Evolutionary conservation across 352 stramenopile genomes (phyloP), one percentile per base, ranked within the genome.

Genomic region (Globisporangium ultimum): DNA sequence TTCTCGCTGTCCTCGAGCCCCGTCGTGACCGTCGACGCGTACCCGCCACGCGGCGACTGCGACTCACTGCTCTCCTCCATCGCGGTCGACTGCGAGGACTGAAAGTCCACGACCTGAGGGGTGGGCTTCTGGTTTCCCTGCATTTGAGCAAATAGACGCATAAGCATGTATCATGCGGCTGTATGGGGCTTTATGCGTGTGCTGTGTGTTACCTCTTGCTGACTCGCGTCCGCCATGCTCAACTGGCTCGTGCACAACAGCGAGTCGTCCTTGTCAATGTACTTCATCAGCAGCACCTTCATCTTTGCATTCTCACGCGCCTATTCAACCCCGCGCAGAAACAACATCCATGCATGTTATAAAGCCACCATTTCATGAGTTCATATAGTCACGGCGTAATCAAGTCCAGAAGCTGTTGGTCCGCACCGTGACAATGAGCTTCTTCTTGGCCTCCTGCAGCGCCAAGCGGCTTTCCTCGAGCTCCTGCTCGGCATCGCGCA

Each of bases 301-400:
- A 93, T 91, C 68, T 91, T 91, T 53, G 85, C 85, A 59, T 93
- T 93, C 60, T 95, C 85, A 20, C 83, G 71, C 18, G 84, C 84
- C 79, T 91, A 36, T 10, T 36, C 28, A 36, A 36, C n/a, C 24
- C 5, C 24, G 24, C 5, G 24, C 28, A 36, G 49, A 1, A 3
- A 38, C 6, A 8, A 5, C 6, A n/a, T 10, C 2, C 28, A 21
- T 32, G 3, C 10, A 53, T 15, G 48, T n/a, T 10, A 36, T 6
- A 36, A 8, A 36, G 5, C 8, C 28, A 36, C 28, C 3, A 36
- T 36, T 36, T 5, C 11, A 43, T 10, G 10, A 43, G 38, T 17
- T 17, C 7, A 45, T 6, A n/a, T 10, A n/a, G 7, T n/a, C 40
- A 18, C 7, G 7, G 17, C 12, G 13, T n/a, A 45, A 45, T n/a